Conservation (phyloP, 192 early-diverging fungal genomes). For the Backusella australiensis region DNA sequence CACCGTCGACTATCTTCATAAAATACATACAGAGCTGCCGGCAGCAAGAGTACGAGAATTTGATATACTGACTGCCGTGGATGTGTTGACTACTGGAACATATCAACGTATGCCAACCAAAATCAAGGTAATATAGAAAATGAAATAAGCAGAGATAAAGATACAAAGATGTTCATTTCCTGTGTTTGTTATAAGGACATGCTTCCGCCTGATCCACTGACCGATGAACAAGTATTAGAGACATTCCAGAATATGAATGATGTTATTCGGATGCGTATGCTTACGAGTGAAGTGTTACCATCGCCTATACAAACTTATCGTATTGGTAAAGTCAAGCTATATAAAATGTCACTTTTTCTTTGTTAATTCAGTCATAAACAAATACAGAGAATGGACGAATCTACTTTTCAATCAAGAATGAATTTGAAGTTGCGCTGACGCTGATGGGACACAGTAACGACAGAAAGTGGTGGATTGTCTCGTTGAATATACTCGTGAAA, state of each 20-base stretch:
- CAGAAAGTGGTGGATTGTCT: conserved; percentile 69
- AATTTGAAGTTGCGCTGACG: conserved; percentile 73
- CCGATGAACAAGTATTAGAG: conserved; percentile 54
- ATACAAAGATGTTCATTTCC: background rate
- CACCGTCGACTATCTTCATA: conserved; percentile 32
- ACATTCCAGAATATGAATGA: conserved; percentile 65
- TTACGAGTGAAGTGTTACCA: conserved; percentile 72
- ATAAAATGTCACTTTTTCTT: background rate
- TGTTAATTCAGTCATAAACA: conserved; percentile 15
- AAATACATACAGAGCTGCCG: conserved; percentile 41
- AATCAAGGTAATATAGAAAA: conserved; percentile 52
- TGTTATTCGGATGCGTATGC: conserved; percentile 67
- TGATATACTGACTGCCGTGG: conserved; percentile 80
- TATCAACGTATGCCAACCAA: conserved; percentile 78
- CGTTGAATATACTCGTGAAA: conserved; percentile 66
- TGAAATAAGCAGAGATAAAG: background rate
- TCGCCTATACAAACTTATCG: conserved; percentile 58
- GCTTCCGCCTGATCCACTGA: conserved; percentile 57
- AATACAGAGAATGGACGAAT: conserved; percentile 61
- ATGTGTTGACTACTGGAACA: conserved; percentile 81
- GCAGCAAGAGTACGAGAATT: conserved; percentile 67
- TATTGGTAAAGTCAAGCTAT: conserved; percentile 34
- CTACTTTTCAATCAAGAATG: conserved; percentile 68
- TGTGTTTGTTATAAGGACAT: conserved; percentile 13
- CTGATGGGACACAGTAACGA: conserved; percentile 55